These are phyloP conservation scores for Geotrichum bryndzae DNA, from an alignment of 1,139 yeast species.

Conservation along the genomic window DNA sequence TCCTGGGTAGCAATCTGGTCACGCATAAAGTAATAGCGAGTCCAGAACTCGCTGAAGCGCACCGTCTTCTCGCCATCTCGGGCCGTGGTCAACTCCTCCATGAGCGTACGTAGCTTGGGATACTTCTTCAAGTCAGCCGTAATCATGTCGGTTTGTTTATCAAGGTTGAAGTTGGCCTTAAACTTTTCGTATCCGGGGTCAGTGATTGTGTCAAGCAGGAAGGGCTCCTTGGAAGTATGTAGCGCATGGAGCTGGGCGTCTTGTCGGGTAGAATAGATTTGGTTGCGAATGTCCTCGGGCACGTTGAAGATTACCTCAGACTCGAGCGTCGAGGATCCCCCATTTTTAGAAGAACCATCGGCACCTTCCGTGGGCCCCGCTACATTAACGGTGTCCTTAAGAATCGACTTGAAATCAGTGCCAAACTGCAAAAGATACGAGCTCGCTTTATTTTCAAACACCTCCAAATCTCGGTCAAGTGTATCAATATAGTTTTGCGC, in stretches of 20 bases:
- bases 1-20: conserved; percentile 57
- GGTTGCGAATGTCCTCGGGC: conserved; percentile 35
- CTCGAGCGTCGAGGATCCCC: conserved; percentile 22
- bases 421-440: conserved; percentile 54
- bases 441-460: conserved; percentile 59
- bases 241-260: conserved; percentile 54
- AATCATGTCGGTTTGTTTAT: conserved; percentile 49
- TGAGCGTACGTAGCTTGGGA: conserved; percentile 50
- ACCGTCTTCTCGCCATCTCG: conserved; percentile 37
- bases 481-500: conserved; percentile 59
- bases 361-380: conserved; percentile 28
- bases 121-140: conserved; percentile 45
- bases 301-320: conserved; percentile 43
- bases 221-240: conserved; percentile 45
- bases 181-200: conserved; percentile 35
- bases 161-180: conserved; percentile 40
- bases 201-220: conserved; percentile 31
- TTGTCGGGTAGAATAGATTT: conserved; percentile 46
- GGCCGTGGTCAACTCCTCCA: conserved; percentile 61
- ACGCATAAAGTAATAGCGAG: conserved; percentile 56
- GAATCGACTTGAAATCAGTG: conserved; percentile 41
- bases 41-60: conserved; percentile 66
- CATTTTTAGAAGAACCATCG: conserved; percentile 13
- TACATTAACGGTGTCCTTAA: conserved; percentile 48
- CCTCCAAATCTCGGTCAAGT: conserved; percentile 62